These are phyloP conservation scores for Aspergillus hancockii DNA, from an alignment of 495 filamentous ascomycete genomes.

Conservation along the genomic window DNA sequence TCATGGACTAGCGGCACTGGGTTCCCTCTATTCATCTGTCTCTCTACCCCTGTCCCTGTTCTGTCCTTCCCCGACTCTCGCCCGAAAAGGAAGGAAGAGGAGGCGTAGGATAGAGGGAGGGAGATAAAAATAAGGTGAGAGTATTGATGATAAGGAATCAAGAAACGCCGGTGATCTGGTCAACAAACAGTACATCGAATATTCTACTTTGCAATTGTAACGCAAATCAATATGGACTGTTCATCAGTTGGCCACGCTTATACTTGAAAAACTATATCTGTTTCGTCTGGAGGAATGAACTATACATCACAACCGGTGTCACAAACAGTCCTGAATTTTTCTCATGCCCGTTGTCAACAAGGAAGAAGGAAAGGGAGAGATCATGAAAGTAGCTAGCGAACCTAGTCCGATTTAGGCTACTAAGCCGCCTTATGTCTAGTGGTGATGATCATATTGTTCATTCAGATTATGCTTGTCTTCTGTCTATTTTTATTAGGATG, in stretches of 20 bases:
- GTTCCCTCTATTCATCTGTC: slow-evolving; percentile 2
- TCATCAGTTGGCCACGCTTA: background rate
- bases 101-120: background rate
- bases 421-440: background rate
- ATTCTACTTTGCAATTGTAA: background rate
- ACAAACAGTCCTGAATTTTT: background rate
- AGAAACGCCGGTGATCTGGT: background rate
- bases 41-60: background rate
- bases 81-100: background rate
- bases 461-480: background rate
- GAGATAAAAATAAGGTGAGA: background rate
- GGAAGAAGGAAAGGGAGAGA: background rate
- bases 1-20: slow-evolving; percentile 80
- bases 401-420: background rate
- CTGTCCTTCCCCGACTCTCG: background rate
- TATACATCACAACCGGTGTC: background rate
- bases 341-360: background rate
- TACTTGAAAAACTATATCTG: background rate
- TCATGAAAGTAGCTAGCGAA: background rate
- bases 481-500: background rate
- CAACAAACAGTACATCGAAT: background rate
- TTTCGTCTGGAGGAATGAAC: background rate
- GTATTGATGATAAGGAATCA: too few species aligned
- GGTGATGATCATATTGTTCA: background rate
- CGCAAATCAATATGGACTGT: background rate